A percentile compares a stretch with the other conserved stretches of the same genome.
These are phyloP conservation scores for Monilinia vaccinii-corymbosi DNA, from an alignment of 2,329 filamentous ascomycete genomes.

Conservation along the genomic window DNA sequence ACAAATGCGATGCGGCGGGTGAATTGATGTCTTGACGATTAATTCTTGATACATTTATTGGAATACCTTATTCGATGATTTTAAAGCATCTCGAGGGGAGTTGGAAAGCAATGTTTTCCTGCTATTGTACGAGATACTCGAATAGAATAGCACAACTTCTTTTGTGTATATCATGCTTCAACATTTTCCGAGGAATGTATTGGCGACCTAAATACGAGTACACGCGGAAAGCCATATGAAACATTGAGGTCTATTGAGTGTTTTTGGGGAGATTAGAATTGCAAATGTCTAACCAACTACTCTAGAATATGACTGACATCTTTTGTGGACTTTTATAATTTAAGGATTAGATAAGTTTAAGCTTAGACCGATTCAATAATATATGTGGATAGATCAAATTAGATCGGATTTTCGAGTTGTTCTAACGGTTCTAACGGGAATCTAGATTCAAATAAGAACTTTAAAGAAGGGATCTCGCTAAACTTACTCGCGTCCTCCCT, in stretches of 20 bases:
- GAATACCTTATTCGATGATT: neutral
- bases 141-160: neutral
- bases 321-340: neutral
- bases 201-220: no score
- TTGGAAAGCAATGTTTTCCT: conserved; percentile 7
- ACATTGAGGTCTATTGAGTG: neutral
- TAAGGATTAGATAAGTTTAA: neutral
- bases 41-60: neutral
- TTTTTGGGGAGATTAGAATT: neutral
- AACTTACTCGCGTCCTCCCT: neutral
- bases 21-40: neutral
- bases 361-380: no score
- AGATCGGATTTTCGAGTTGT: no score
- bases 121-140: neutral
- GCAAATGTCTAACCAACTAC: neutral
- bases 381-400: no score
- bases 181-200: no score
- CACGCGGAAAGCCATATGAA: neutral
- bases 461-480: neutral
- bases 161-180: neutral
- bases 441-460: neutral
- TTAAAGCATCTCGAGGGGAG: conserved; percentile 17
- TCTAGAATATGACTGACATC: no score
- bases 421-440: no score
- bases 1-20: neutral